phyloP scores from a whole-genome alignment of 163 green algal species.

The Botryococcus braunii region DNA sequence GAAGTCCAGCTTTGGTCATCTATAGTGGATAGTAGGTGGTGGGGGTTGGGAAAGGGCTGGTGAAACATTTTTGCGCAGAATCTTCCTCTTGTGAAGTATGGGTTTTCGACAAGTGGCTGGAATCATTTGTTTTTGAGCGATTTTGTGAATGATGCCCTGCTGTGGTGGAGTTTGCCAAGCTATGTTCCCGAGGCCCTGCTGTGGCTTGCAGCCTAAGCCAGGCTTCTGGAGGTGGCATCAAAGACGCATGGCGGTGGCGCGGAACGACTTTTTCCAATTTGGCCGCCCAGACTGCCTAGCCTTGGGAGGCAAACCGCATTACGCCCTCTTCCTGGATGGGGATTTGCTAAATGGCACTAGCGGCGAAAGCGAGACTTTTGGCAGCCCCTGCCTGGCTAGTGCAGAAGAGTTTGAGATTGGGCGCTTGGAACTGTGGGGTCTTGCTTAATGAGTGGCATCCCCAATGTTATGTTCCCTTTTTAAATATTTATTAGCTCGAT shows the following conservation, averaged over 20 bases:
- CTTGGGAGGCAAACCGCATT: conserved; percentile 55
- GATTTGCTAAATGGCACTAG: conserved; percentile 59
- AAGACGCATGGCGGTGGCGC: conserved; percentile 17
- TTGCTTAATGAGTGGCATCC: no score
- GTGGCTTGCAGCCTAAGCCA: conserved; percentile 18
- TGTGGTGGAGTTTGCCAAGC: background rate
- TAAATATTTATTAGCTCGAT: no score
- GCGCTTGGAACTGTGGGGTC: conserved; percentile 65
- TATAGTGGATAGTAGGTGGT: no score
- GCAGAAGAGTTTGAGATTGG: conserved; percentile 65
- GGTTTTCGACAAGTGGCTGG: no score
- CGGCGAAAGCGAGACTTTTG: conserved; percentile 67
- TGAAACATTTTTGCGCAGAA: no score
- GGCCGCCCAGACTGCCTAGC: conserved; percentile 45
- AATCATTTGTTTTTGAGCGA: no score
- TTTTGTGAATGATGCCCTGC: no score
- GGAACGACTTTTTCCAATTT: conserved; percentile 76
- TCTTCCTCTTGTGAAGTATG: no score
- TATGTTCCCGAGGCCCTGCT: no score
- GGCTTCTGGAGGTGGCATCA: conserved; percentile 26
- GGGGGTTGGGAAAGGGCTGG: no score
- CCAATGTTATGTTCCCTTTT: no score
- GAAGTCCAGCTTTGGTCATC: no score
- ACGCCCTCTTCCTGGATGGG: conserved; percentile 59
- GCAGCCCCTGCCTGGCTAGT: conserved; percentile 49